phyloP scores from a whole-genome alignment of 2,329 filamentous ascomycete species.

The Berkeleyomyces basicola region DNA sequence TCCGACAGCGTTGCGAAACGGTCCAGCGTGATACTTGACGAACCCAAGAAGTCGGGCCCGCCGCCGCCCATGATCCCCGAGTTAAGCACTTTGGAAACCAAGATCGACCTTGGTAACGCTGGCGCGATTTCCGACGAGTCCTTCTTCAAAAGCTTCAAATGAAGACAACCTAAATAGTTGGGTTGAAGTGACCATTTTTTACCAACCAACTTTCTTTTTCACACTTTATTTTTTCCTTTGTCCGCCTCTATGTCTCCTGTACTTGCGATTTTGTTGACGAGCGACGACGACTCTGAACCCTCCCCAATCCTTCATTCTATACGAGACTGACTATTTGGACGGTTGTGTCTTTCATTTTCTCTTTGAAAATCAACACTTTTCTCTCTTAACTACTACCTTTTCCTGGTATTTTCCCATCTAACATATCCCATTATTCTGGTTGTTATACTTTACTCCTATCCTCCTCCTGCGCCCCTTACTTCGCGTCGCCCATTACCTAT shows the following conservation, averaged over 20 bases:
- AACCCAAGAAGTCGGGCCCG: constrained; percentile 28
- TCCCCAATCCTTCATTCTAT: constrained; percentile 10
- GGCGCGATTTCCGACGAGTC: constrained; percentile 31
- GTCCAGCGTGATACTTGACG: constrained; percentile 25
- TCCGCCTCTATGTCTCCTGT: constrained; percentile 1
- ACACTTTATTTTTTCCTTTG: not conserved
- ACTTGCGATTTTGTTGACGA: constrained; percentile 8
- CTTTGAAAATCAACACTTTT: constrained; percentile 7
- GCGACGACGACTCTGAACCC: constrained; percentile 11
- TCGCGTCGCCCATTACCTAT: not conserved
- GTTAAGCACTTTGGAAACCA: constrained; percentile 34
- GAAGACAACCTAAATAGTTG: constrained; percentile 15
- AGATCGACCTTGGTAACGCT: constrained; percentile 28
- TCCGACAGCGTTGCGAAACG: constrained; percentile 23
- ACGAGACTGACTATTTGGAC: constrained; percentile 6
- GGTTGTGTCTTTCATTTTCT: constrained; percentile 8
- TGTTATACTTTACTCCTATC: not conserved
- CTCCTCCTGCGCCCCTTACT: not conserved
- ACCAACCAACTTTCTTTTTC: constrained; percentile 10
- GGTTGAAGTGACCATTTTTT: not conserved
- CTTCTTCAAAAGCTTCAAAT: constrained; percentile 44
- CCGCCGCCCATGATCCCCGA: constrained; percentile 47
- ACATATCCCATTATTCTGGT: constrained; percentile 1
- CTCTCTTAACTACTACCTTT: not conserved
- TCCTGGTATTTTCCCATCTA: not conserved